A percentile compares a stretch with the other conserved stretches of the same genome.
These are phyloP conservation scores for Colletotrichum viniferum DNA, from an alignment of 2,329 filamentous ascomycete genomes.

Conservation along the genomic window DNA sequence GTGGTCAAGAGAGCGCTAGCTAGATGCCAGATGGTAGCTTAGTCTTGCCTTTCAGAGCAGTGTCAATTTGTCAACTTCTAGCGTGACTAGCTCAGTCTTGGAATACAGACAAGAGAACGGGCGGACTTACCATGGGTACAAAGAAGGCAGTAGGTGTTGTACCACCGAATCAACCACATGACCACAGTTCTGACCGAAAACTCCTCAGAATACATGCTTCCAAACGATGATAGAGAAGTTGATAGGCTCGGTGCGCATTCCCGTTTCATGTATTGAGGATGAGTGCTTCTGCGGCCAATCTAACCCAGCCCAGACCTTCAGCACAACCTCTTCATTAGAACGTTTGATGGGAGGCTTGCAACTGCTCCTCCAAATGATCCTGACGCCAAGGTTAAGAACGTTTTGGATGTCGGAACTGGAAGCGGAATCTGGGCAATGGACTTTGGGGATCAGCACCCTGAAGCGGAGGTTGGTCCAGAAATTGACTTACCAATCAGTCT, in stretches of 20 bases:
- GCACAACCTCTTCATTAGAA: slow-evolving; percentile 23
- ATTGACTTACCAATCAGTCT: not conserved
- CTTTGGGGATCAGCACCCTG: slow-evolving; percentile 41
- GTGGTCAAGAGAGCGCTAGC: not conserved
- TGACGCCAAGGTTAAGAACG: slow-evolving; percentile 10
- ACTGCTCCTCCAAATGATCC: slow-evolving; percentile 13
- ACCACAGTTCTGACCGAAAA: not conserved
- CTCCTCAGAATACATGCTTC: not conserved
- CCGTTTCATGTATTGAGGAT: no score
- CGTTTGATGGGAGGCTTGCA: slow-evolving; percentile 35
- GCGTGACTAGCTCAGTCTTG: slow-evolving; percentile 35
- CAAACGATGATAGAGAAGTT: not conserved
- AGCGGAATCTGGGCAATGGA: slow-evolving; percentile 40
- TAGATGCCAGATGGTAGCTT: not conserved
- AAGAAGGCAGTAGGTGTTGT: slow-evolving; percentile 6
- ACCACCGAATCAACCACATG: not conserved
- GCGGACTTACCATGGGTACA: slow-evolving; percentile 23
- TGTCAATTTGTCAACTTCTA: slow-evolving; percentile 26
- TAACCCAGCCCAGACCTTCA: not conserved
- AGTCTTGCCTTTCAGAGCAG: not conserved
- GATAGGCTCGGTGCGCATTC: not conserved
- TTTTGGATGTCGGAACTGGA: slow-evolving; percentile 12
- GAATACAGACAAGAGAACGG: slow-evolving; percentile 15
- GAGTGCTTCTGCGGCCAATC: not conserved
- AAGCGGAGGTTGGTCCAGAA: slow-evolving; percentile 26